Conservation (phyloP, 164 flowering plant genomes). For the Stephania cephalantha region DNA sequence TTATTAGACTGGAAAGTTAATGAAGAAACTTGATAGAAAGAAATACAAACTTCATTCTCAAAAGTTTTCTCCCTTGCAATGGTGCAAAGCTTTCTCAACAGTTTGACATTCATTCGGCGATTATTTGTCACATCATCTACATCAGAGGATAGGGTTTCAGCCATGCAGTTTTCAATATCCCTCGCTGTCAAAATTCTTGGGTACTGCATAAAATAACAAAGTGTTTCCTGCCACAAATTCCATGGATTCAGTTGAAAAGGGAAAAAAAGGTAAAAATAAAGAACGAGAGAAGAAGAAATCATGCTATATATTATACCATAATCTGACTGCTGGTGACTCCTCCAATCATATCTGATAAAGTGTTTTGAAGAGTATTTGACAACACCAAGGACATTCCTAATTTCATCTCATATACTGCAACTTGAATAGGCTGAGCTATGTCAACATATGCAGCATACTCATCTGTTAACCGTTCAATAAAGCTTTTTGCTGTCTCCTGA, state of each 20-base stretch:
- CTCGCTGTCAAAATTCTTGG: constrained; percentile 38
- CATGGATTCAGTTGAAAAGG: constrained; percentile 11
- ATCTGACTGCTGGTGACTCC: constrained; percentile 28
- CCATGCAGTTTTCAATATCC: constrained; percentile 12
- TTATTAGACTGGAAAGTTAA: background rate
- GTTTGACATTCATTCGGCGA: constrained; percentile 24
- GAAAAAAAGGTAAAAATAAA: background rate
- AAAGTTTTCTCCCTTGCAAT: constrained; percentile 19
- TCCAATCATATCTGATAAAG: constrained; percentile 23
- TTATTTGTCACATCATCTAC: constrained; percentile 18
- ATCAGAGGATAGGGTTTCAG: constrained; percentile 16
- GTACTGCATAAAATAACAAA: constrained; percentile 62
- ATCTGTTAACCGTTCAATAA: constrained; percentile 51
- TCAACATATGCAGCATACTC: constrained; percentile 56
- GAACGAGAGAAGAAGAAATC: background rate
- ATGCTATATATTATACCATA: constrained; percentile 27
- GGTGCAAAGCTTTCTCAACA: constrained; percentile 45
- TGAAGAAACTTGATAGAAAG: background rate
- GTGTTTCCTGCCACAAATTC: constrained; percentile 38
- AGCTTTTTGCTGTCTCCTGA: constrained; percentile 59
- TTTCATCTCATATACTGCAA: constrained; percentile 88
- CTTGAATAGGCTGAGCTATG: constrained; percentile 78
- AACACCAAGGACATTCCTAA: constrained; percentile 59
- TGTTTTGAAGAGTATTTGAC: constrained; percentile 40
- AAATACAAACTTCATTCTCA: constrained; percentile 32